Evolutionary conservation across 139 green algal species (phyloP).

Genomic region (Spirogloea muscicola): DNA sequence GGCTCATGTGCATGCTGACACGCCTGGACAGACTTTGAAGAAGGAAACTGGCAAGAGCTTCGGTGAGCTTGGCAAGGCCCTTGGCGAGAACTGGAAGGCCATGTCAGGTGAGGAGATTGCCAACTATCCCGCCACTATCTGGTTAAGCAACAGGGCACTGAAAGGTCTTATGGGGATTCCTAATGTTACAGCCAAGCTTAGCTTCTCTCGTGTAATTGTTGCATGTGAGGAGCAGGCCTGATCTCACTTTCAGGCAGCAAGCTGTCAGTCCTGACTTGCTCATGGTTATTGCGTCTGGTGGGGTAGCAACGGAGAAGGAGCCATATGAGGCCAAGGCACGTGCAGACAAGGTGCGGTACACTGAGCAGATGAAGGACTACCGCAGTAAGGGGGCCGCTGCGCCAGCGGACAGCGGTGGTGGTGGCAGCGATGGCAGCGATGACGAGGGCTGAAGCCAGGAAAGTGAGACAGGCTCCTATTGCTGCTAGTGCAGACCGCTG

Average conservation of each 20-base stretch:
- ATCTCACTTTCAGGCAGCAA: neutral
- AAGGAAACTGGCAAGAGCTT: conserved; percentile 44
- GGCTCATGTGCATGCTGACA: neutral
- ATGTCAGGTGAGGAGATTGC: conserved; percentile 43
- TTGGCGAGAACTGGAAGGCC: conserved; percentile 51
- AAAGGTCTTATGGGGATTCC: too few species aligned
- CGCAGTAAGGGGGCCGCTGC: conserved; percentile 9
- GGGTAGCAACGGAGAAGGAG: conserved; percentile 27
- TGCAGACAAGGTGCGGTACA: conserved; percentile 28
- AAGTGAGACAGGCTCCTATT: too few species aligned
- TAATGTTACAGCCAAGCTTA: too few species aligned
- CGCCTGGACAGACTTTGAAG: conserved; percentile 36
- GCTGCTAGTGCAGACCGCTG: too few species aligned
- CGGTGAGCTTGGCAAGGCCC: conserved; percentile 57
- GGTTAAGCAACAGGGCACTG: too few species aligned
- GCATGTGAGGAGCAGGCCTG: too few species aligned
- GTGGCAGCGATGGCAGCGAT: neutral
- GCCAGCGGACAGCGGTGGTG: neutral
- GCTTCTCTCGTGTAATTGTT: too few species aligned
- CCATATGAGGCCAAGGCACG: conserved; percentile 33
- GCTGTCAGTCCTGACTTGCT: neutral
- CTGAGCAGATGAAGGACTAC: conserved; percentile 25
- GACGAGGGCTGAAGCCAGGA: too few species aligned
- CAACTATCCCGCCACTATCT: too few species aligned
- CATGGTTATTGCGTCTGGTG: neutral